Evolutionary conservation across 164 flowering plant species (phyloP), one percentile per base, ranked within the genome.

Genomic region (Magnolia sinica): DNA sequence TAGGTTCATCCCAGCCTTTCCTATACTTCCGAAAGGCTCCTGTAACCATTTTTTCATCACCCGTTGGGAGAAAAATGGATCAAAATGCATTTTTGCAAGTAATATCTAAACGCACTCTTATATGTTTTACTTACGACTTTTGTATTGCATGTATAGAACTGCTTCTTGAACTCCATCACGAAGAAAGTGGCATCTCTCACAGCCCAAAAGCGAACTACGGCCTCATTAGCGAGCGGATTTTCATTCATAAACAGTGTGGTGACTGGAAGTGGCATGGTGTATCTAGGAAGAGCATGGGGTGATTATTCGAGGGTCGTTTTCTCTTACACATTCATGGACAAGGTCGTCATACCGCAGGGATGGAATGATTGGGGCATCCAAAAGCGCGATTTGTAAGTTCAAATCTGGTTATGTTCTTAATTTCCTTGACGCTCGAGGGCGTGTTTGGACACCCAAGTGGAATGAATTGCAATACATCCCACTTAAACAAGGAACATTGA

Each of bases 221-320:
- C 86, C 0, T 78, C 89, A 0, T 8, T 85, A 76, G 78, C 61
- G 13, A 90, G 91, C 75, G 97, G 96, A 78, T 91, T 92, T 80
- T 87, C 96, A 0, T 94, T 92, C 88, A 84, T 83, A 50, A 75
- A 89, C 9, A 68, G 92, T 74, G 78, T 51, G 27, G 78, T 94
- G 1, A 87, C 88, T 2, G 97, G 95, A 8, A 87, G 81, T 49
- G 96, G 98, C 11, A 72, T 51, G 4, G 70, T 90, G 20, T 91
- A 86, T 78, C 79, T 94, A 4, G 96, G 97, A n/a, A 83, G 96
- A 73, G 93, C 98, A 11, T 90, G 93, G 98, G 97, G 93, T 8
- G 91, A 87, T 51, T 87, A 82, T 29, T 91, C 96, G 0, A 87
- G 93, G 68, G 95, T 91, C 55, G 84, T 92, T 8, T 94, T 85